These are phyloP conservation scores for Nematocida sp. DNA, from an alignment of 371 early-diverging fungal species.

Conservation along the genomic window DNA sequence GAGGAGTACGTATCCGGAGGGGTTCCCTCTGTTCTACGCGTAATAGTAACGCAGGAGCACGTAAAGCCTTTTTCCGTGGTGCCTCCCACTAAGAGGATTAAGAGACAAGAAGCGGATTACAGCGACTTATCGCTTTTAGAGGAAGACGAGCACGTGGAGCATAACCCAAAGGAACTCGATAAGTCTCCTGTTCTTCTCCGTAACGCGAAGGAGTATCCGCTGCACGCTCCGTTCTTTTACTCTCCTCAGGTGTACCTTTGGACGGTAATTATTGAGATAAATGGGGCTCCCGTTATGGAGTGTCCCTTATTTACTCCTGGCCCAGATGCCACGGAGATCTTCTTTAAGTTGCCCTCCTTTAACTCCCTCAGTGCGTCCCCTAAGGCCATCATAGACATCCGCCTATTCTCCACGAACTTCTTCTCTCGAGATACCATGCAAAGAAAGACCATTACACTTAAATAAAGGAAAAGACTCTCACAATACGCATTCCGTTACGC, in stretches of 20 bases:
- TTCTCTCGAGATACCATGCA: slow-evolving; percentile 12
- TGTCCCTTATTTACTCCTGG: slow-evolving; percentile 30
- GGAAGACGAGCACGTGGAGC: neutral
- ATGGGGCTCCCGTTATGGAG: slow-evolving; percentile 9
- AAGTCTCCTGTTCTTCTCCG: slow-evolving; percentile 28
- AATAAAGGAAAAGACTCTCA: slow-evolving; percentile 9
- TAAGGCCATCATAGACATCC: slow-evolving; percentile 14
- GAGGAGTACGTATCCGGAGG: slow-evolving; percentile 6
- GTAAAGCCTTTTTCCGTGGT: neutral
- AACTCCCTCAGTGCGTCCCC: neutral
- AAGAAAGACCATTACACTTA: slow-evolving; percentile 19
- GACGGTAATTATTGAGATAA: slow-evolving; percentile 20
- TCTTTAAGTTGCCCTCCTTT: slow-evolving; percentile 37
- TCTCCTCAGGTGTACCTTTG: slow-evolving; percentile 6
- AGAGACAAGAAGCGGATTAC: neutral
- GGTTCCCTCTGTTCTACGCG: neutral
- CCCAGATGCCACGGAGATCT: slow-evolving; percentile 2
- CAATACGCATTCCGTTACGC: neutral
- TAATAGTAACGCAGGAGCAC: neutral
- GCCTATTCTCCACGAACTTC: slow-evolving; percentile 20
- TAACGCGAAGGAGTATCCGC: neutral
- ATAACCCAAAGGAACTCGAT: slow-evolving; percentile 5
- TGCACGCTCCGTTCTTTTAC: slow-evolving; percentile 31
- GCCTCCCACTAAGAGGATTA: neutral
- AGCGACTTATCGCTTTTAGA: neutral